These are phyloP conservation scores for Conticribra weissflogii DNA, from an alignment of 108 stramenopile genomes.

Conservation along the genomic window DNA sequence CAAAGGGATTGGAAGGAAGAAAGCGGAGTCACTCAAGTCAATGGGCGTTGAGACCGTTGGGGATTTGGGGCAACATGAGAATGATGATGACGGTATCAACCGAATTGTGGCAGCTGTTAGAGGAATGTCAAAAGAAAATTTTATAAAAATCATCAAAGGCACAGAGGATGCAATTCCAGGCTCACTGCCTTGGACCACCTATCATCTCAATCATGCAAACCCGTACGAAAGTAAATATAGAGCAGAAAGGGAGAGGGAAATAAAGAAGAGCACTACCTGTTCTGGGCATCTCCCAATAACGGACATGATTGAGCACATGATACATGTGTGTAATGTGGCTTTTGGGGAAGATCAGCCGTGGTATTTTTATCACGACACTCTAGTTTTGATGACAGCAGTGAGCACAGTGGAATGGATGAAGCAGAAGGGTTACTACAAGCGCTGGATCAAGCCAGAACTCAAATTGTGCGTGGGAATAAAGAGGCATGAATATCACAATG, in stretches of 20 bases:
- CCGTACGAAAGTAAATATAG: slow-evolving; percentile 6
- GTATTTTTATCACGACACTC: slow-evolving; percentile 25
- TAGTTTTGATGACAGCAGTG: slow-evolving; percentile 8
- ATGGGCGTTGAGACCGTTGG: too few relatives aligned
- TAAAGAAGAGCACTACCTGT: not conserved
- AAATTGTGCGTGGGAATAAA: slow-evolving; percentile 3
- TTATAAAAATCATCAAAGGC: not conserved
- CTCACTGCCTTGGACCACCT: not conserved
- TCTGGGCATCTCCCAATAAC: slow-evolving; percentile 1
- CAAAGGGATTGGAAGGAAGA: too few relatives aligned
- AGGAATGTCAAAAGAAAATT: too few relatives aligned
- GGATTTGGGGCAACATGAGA: too few relatives aligned
- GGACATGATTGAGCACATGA: slow-evolving; percentile 14
- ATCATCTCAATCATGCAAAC: not conserved
- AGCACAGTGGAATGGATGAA: slow-evolving; percentile 16
- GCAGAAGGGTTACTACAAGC: slow-evolving; percentile 4
- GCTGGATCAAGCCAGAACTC: slow-evolving; percentile 14
- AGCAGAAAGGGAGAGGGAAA: not conserved
- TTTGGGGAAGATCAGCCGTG: slow-evolving; percentile 1
- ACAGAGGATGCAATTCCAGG: not conserved
- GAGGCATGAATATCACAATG: not conserved
- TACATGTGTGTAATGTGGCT: not conserved
- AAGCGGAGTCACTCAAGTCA: too few relatives aligned
- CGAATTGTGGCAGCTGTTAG: too few relatives aligned
- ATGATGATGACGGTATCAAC: too few relatives aligned